phyloP scores from a whole-genome alignment of 192 early-diverging fungal genomes.

The Podila epigama region DNA sequence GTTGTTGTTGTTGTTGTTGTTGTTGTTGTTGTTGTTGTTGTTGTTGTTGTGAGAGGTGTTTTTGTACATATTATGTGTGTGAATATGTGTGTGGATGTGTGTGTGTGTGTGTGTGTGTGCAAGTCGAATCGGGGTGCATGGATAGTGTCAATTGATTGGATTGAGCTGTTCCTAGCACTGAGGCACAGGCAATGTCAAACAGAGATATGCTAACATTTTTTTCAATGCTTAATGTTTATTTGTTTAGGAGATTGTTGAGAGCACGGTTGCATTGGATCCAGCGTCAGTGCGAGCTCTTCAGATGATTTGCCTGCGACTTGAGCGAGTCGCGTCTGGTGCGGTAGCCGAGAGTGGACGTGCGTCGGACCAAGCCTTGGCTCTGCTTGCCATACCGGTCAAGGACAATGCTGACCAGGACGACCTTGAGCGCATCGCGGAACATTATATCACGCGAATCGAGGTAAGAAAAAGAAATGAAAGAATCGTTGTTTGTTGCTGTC shows the following conservation, averaged over 20 bases:
- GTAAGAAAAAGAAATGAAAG: constrained; percentile 34
- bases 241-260: constrained; percentile 24
- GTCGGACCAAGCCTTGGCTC: constrained; percentile 30
- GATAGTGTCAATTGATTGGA: background rate
- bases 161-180: too few relatives aligned
- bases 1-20: too few relatives aligned
- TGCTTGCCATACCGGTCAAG: constrained; percentile 51
- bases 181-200: too few relatives aligned
- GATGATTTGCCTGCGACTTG: constrained; percentile 65
- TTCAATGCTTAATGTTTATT: background rate
- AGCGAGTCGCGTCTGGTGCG: constrained; percentile 56
- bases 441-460: constrained; percentile 66
- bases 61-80: background rate
- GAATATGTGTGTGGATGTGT: background rate
- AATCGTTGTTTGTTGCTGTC: background rate
- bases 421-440: constrained; percentile 57
- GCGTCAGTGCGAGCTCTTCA: constrained; percentile 54
- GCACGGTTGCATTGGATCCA: constrained; percentile 51
- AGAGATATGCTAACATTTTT: background rate
- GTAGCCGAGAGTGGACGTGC: constrained; percentile 35
- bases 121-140: too few relatives aligned
- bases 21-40: too few relatives aligned
- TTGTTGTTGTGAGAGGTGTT: background rate
- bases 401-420: constrained; percentile 62
- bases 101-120: too few relatives aligned